phyloP scores from a whole-genome alignment of 257 asterid genomes.

The Nicotiana noctiflora region DNA sequence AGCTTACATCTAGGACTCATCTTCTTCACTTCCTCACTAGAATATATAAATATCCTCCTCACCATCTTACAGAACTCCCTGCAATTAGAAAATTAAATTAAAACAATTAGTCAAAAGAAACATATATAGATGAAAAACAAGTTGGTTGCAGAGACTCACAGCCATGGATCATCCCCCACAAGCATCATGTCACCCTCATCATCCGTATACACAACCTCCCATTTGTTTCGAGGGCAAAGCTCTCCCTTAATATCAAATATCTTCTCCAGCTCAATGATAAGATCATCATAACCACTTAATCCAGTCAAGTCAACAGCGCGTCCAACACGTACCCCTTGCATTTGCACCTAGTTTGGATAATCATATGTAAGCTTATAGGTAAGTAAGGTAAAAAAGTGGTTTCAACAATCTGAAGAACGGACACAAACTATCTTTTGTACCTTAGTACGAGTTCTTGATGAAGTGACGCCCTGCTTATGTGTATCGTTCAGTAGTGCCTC shows the following conservation, averaged over 20 bases:
- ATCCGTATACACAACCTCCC: slow-evolving; percentile 68
- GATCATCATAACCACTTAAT: slow-evolving; percentile 52
- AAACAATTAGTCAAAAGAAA: background rate
- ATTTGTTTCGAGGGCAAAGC: slow-evolving; percentile 52
- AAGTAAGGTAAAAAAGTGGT: background rate
- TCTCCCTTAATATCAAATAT: slow-evolving; percentile 67
- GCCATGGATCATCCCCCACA: slow-evolving; percentile 85
- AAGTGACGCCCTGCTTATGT: slow-evolving; percentile 27
- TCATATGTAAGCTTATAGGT: background rate
- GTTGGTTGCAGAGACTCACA: slow-evolving; percentile 28
- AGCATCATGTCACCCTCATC: slow-evolving; percentile 84
- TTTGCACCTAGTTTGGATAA: slow-evolving; percentile 52
- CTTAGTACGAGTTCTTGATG: slow-evolving; percentile 78
- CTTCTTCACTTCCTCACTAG: slow-evolving; percentile 75
- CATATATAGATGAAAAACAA: background rate
- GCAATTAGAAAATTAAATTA: slow-evolving; percentile 10
- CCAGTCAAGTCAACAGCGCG: slow-evolving; percentile 71
- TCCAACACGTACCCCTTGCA: slow-evolving; percentile 77
- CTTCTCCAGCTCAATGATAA: slow-evolving; percentile 48
- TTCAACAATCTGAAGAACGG: background rate
- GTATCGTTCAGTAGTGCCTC: slow-evolving; percentile 33
- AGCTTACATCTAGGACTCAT: slow-evolving; percentile 52
- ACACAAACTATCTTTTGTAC: slow-evolving; percentile 16
- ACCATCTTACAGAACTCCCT: slow-evolving; percentile 79
- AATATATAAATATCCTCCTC: slow-evolving; percentile 53